A percentile compares a stretch with the other conserved stretches of the same genome.
Conservation (phyloP, 306 rosid species). For the Vigna trinervia region DNA sequence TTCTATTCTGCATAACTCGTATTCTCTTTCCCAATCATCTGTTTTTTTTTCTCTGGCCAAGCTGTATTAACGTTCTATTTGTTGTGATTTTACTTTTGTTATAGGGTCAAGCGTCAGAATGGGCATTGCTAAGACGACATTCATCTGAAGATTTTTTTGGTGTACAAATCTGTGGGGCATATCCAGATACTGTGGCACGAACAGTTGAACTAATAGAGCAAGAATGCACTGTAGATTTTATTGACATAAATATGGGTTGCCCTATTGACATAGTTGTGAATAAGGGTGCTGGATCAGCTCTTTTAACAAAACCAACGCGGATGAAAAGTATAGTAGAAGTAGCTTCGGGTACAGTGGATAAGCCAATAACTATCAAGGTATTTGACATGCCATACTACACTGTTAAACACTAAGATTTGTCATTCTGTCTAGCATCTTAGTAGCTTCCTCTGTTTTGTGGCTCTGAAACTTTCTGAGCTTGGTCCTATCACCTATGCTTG, state of each 20-base stretch:
- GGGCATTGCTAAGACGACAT: slow-evolving; percentile 94
- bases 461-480: slow-evolving; percentile 8
- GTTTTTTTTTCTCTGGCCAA: slow-evolving; percentile 17
- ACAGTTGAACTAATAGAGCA: slow-evolving; percentile 81
- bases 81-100: slow-evolving; percentile 27
- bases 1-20: slow-evolving; percentile 7
- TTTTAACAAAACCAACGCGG: slow-evolving; percentile 87
- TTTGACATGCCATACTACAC: slow-evolving; percentile 21
- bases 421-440: slow-evolving; percentile 36
- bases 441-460: slow-evolving; percentile 14
- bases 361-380: slow-evolving; percentile 82
- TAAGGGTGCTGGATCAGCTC: slow-evolving; percentile 99
- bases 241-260: slow-evolving; percentile 98
- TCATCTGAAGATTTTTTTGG: slow-evolving; percentile 90
- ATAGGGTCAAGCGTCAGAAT: slow-evolving; percentile 98
- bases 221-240: slow-evolving; percentile 84
- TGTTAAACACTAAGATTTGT: slow-evolving; percentile 6
- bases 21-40: slow-evolving; percentile 5
- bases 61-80: slow-evolving; percentile 22
- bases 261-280: slow-evolving; percentile 91
- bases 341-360: slow-evolving; percentile 73
- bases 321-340: slow-evolving; percentile 77
- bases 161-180: slow-evolving; percentile 91
- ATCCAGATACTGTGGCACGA: slow-evolving; percentile 76
- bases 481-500: slow-evolving; percentile 12